Conservation (phyloP, 2,329 filamentous ascomycete species). For the Talaromyces atroroseus region DNA sequence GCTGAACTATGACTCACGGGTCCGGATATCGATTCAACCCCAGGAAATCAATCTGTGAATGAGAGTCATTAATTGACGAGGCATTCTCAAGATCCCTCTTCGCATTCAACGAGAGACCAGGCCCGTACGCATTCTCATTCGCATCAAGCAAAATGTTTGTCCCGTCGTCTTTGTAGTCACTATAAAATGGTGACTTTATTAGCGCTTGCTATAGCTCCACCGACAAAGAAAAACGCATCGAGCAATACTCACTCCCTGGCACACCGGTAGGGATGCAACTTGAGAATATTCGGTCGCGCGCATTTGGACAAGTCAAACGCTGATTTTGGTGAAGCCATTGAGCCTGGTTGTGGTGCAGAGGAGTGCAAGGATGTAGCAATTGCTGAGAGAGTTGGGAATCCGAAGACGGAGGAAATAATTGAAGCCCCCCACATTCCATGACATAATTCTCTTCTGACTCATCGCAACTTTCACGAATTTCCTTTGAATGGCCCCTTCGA, state of each 20-base stretch:
- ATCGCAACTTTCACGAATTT: background rate
- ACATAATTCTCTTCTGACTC: background rate
- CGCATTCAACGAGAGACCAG: slow-evolving; percentile 57
- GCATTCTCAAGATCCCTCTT: slow-evolving; percentile 45
- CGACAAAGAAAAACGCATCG: slow-evolving; percentile 9
- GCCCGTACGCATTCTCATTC: slow-evolving; percentile 95
- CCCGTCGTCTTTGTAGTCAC: slow-evolving; percentile 98
- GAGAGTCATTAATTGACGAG: slow-evolving; percentile 29
- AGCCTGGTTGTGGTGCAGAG: slow-evolving; percentile 11
- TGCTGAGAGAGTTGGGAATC: background rate
- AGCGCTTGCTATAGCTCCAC: background rate
- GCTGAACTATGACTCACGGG: slow-evolving; percentile 47
- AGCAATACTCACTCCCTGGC: slow-evolving; percentile 64
- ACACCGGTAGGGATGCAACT: slow-evolving; percentile 72
- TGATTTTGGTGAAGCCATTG: slow-evolving; percentile 38
- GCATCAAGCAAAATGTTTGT: slow-evolving; percentile 94
- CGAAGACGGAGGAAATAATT: background rate
- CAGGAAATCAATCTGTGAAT: slow-evolving; percentile 65
- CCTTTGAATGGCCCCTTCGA: background rate
- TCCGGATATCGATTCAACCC: slow-evolving; percentile 93
- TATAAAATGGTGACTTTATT: slow-evolving; percentile 32
- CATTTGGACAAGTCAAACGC: slow-evolving; percentile 69
- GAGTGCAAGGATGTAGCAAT: background rate
- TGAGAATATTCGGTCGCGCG: slow-evolving; percentile 69
- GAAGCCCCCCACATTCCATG: slow-evolving; percentile 1